A percentile compares a stretch with the other conserved stretches of the same genome.
These are phyloP conservation scores for Botryotinia calthae DNA, from an alignment of 2,329 filamentous ascomycete genomes.

Conservation along the genomic window DNA sequence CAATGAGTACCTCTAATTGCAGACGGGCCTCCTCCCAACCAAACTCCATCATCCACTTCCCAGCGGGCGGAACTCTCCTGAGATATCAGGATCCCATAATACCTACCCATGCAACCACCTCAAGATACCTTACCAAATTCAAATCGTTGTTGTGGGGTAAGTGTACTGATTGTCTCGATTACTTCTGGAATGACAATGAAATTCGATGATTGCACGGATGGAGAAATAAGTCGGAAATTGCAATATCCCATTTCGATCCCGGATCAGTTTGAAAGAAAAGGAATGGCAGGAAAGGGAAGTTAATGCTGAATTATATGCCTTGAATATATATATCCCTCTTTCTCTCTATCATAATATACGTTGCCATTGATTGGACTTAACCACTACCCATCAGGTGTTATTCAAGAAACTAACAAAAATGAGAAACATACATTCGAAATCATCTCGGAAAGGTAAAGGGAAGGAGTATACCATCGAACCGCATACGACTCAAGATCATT, in stretches of 20 bases:
- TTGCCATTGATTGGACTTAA: background rate
- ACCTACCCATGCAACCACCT: background rate
- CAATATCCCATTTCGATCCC: constrained; percentile 7
- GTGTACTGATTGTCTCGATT: constrained; percentile 15
- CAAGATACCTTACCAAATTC: constrained; percentile 1
- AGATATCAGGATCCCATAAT: background rate
- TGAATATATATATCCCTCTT: constrained; percentile 46
- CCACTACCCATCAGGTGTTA: background rate
- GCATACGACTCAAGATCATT: constrained; percentile 45
- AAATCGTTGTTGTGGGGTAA: constrained; percentile 25
- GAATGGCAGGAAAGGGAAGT: constrained; percentile 39
- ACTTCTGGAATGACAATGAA: constrained; percentile 18
- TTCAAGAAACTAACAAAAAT: background rate
- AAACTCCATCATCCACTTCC: background rate
- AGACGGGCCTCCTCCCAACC: background rate
- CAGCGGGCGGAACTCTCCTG: background rate
- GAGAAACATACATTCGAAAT: constrained; percentile 50
- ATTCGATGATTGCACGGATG: constrained; percentile 21
- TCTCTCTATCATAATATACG: background rate
- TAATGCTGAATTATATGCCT: constrained; percentile 54
- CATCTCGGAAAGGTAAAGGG: constrained; percentile 40
- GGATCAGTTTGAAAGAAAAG: constrained; percentile 27
- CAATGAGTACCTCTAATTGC: background rate
- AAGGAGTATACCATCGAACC: too few species aligned
- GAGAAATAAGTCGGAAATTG: background rate